Base-by-base conservation (phyloP, 192 early-diverging fungal genomes). In the Backusella parvicylindrica region DNA sequence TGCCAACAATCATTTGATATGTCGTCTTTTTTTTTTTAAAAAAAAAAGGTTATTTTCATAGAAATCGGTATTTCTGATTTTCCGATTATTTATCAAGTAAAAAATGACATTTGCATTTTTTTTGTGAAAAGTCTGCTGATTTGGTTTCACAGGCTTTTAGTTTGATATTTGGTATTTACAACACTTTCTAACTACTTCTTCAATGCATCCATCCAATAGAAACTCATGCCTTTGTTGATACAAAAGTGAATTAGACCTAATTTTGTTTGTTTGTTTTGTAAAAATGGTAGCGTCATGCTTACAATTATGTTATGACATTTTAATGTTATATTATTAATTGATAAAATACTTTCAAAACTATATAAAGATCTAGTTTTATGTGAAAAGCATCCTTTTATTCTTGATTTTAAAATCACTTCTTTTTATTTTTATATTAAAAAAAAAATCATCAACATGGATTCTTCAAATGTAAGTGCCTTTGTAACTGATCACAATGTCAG, bases 401-500 rank as follows among this genome's bases (percentile, higher is more conserved):
- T 28, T 60, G 5, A 13, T 60, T 60, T 26, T 9, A 56, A 26
- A 56, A 56, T 0, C 15, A 21, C 5, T 18, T 50, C 21, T 11
- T 28, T n/a, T n/a, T n/a, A n/a, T n/a, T n/a, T n/a, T n/a, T n/a
- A n/a, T 13, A 13, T 12, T 28, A 13, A 60, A 60, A 53, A n/a
- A 50, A 60, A 60, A 12, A 12, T 9, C 1, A 60, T 26, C 21
- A 68, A 12, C 36, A 37, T 23, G 33, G n/a, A 32, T 67, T 3
- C 35, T 23, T 6, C 50, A 38, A 63, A 36, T 23, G 41, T 70
- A 8, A 63, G 65, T 26, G 30, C 15, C 31, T 80, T 80, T 37
- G 28, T 40, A 8, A 12, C 26, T 56, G 30, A 76, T 21, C 11
- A 6, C 36, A 16, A 73, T 41, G 72, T 77, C n/a, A 47, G 73